A percentile compares a stretch with the other conserved stretches of the same genome.
Conservation (phyloP, 306 rosid genomes). For the Hippophae gyantsensis region DNA sequence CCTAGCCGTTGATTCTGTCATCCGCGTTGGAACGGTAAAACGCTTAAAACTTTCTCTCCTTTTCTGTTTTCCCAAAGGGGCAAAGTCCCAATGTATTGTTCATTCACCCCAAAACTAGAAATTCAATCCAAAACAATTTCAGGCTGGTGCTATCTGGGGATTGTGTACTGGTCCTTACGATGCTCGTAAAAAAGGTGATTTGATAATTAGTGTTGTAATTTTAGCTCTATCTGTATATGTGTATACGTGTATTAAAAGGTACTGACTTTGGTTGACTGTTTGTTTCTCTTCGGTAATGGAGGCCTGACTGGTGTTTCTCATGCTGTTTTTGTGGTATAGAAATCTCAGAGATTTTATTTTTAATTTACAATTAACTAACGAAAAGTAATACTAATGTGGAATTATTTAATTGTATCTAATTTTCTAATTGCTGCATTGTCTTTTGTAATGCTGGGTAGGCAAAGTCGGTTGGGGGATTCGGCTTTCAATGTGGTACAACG, state of each 20-base stretch:
- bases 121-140: conserved; percentile 19
- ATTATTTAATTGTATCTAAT: conserved; percentile 5
- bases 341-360: neutral
- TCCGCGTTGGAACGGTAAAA: conserved; percentile 64
- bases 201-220: neutral
- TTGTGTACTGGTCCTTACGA: conserved; percentile 65
- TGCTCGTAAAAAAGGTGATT: conserved; percentile 50
- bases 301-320: conserved; percentile 52
- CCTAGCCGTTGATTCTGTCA: conserved; percentile 39
- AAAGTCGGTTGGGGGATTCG: conserved; percentile 32
- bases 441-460: conserved; percentile 39
- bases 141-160: conserved; percentile 95
- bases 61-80: neutral
- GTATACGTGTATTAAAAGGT: neutral
- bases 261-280: neutral
- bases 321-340: conserved; percentile 63
- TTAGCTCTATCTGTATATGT: no score
- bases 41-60: neutral
- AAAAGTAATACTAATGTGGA: neutral
- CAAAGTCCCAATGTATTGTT: neutral
- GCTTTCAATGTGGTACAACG: conserved; percentile 61
- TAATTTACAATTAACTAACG: no score
- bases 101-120: neutral
- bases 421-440: conserved; percentile 4
- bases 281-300: conserved; percentile 10